Conservation (phyloP, 2,329 filamentous ascomycete species). For the Pyricularia grisea region DNA sequence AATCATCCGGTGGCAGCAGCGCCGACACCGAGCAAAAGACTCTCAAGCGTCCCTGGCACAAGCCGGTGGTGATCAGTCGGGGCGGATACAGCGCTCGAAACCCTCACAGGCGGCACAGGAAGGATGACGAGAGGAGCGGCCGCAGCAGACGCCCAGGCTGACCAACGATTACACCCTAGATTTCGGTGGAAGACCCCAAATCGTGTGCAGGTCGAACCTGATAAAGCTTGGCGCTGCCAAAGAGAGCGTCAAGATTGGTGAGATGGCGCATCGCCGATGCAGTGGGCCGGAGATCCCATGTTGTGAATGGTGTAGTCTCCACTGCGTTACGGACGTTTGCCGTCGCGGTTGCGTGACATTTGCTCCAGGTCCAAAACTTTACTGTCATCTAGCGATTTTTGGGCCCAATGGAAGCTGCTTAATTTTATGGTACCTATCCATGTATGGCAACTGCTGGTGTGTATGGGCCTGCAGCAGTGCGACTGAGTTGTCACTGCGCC, state of each 20-base stretch:
- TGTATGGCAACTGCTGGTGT: not conserved
- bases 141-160: constrained; percentile 16
- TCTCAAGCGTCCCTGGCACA: constrained; percentile 47
- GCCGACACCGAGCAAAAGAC: constrained; percentile 33
- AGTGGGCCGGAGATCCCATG: not conserved
- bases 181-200: not conserved
- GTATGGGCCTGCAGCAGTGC: not conserved
- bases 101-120: not conserved
- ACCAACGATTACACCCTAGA: not conserved
- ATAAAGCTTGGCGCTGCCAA: not conserved
- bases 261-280: not conserved
- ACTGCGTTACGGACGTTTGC: not conserved
- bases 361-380: constrained; percentile 26
- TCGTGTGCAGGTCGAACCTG: not conserved
- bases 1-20: constrained; percentile 15
- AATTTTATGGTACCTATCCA: constrained; percentile 13
- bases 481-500: constrained; percentile 18
- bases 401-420: constrained; percentile 25
- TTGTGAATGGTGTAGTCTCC: not conserved
- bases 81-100: constrained; percentile 20
- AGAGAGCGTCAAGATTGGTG: not conserved
- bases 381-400: constrained; percentile 37
- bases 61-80: constrained; percentile 41
- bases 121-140: constrained; percentile 17
- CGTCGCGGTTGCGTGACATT: constrained; percentile 1